These are phyloP conservation scores for Metarhizium rileyi DNA, from an alignment of 2,329 filamentous ascomycete species.

Conservation along the genomic window DNA sequence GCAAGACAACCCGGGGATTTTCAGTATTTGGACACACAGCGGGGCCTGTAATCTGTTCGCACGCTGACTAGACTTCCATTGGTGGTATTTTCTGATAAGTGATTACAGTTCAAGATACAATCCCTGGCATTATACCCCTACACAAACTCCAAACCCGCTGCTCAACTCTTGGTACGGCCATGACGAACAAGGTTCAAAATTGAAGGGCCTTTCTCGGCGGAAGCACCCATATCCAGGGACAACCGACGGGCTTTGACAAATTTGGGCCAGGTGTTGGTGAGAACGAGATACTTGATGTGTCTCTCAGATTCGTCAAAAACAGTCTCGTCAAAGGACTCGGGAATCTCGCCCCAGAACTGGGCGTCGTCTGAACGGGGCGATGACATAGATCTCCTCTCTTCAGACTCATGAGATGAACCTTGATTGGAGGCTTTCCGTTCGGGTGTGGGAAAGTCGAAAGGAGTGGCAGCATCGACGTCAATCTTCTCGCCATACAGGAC, in stretches of 20 bases:
- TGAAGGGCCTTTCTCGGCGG: conserved; percentile 6
- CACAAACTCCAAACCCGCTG: background rate
- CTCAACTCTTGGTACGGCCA: background rate
- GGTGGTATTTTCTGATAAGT: background rate
- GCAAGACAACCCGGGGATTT: no score
- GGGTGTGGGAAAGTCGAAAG: conserved; percentile 21
- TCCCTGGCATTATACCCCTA: background rate
- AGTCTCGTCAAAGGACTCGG: conserved; percentile 34
- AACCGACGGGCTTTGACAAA: conserved; percentile 33
- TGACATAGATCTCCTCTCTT: background rate
- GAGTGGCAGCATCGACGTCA: conserved; percentile 26
- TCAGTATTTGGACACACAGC: no score
- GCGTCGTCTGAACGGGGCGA: conserved; percentile 3
- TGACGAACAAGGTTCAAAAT: conserved; percentile 4
- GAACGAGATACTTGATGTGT: conserved; percentile 56
- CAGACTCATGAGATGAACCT: background rate
- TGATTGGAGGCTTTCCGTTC: background rate
- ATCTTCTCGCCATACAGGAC: conserved; percentile 27
- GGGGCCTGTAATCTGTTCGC: no score
- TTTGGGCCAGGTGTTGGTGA: conserved; percentile 60
- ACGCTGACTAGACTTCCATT: no score
- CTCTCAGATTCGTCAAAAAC: conserved; percentile 51
- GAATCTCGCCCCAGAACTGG: conserved; percentile 32
- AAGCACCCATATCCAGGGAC: conserved; percentile 13
- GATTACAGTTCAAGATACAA: background rate